phyloP scores from a whole-genome alignment of 805 yeast species.

The Starmerella potacharoeniae region DNA sequence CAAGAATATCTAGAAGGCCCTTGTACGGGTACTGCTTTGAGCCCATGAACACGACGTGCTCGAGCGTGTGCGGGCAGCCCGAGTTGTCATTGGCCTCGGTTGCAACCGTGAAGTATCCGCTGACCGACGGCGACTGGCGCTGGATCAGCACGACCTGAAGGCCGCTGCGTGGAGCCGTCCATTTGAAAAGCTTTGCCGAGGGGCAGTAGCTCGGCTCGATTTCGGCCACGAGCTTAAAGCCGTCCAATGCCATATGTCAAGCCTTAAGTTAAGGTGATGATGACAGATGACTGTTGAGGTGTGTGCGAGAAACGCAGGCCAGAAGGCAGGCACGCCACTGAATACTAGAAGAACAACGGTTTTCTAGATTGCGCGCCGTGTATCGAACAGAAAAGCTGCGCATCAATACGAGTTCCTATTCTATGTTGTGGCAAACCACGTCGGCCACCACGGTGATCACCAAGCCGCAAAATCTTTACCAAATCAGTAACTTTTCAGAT shows the following conservation, averaged over 20 bases:
- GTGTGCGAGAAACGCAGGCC: too few relatives aligned
- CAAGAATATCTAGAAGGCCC: slow-evolving; percentile 77
- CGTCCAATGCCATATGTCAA: not conserved
- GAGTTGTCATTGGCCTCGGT: slow-evolving; percentile 80
- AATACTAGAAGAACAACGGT: too few relatives aligned
- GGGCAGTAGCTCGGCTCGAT: slow-evolving; percentile 22
- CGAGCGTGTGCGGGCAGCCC: slow-evolving; percentile 92
- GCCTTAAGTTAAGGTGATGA: not conserved
- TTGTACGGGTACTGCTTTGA: slow-evolving; percentile 80
- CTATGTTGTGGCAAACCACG: too few relatives aligned
- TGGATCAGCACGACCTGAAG: slow-evolving; percentile 65
- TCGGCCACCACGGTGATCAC: too few relatives aligned
- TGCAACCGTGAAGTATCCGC: slow-evolving; percentile 93
- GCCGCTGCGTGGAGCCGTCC: slow-evolving; percentile 72
- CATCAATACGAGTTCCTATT: too few relatives aligned
- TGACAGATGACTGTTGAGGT: not conserved
- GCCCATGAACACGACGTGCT: slow-evolving; percentile 92
- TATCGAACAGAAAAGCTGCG: too few relatives aligned
- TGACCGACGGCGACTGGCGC: slow-evolving; percentile 72
- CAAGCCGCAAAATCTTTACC: not conserved
- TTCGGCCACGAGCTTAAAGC: slow-evolving; percentile 19
- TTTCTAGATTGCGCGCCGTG: too few relatives aligned
- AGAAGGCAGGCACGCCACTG: too few relatives aligned
- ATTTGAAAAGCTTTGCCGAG: slow-evolving; percentile 34
- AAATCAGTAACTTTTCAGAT: not conserved